A percentile compares a stretch with the other conserved stretches of the same genome.
Evolutionary conservation across 768 basidiomycete species (phyloP).

Genomic region (Antrodiella citrinella): DNA sequence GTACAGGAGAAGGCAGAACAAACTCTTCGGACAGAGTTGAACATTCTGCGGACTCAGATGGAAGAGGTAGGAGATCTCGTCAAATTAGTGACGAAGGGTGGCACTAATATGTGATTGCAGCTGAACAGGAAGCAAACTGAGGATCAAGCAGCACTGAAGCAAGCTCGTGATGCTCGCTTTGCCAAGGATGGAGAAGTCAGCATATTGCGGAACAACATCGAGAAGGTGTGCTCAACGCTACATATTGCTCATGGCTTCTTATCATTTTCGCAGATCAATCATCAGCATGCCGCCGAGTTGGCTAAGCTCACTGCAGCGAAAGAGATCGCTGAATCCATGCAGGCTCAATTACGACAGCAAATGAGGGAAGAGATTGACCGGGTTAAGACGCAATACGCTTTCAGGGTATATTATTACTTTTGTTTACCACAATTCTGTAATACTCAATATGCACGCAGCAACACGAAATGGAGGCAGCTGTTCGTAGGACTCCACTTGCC

Average conservation of each 20-base stretch:
- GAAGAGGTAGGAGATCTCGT: slow-evolving; percentile 39
- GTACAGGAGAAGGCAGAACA: slow-evolving; percentile 1
- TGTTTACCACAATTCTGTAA: background rate
- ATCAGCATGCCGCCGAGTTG: slow-evolving; percentile 52
- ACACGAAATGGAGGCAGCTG: slow-evolving; percentile 56
- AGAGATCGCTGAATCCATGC: slow-evolving; percentile 41
- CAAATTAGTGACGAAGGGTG: too few relatives aligned
- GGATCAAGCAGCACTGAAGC: slow-evolving; percentile 36
- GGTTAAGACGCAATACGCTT: slow-evolving; percentile 56
- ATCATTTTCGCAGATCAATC: slow-evolving; percentile 33
- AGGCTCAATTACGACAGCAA: slow-evolving; percentile 50
- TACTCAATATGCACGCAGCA: slow-evolving; percentile 33
- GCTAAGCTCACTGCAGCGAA: slow-evolving; percentile 49
- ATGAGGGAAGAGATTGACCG: slow-evolving; percentile 37
- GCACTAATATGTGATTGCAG: slow-evolving; percentile 29
- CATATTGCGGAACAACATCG: slow-evolving; percentile 55
- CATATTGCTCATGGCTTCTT: background rate
- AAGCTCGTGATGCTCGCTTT: slow-evolving; percentile 42
- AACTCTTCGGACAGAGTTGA: slow-evolving; percentile 7
- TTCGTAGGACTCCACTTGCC: slow-evolving; percentile 40
- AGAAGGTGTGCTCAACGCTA: slow-evolving; percentile 48
- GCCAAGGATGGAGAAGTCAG: slow-evolving; percentile 66
- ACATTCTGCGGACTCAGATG: slow-evolving; percentile 26
- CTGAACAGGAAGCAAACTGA: slow-evolving; percentile 41
- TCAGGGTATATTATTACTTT: slow-evolving; percentile 43